These are phyloP conservation scores for Thymus mandschuricus DNA, from an alignment of 257 asterid genomes.

Conservation along the genomic window DNA sequence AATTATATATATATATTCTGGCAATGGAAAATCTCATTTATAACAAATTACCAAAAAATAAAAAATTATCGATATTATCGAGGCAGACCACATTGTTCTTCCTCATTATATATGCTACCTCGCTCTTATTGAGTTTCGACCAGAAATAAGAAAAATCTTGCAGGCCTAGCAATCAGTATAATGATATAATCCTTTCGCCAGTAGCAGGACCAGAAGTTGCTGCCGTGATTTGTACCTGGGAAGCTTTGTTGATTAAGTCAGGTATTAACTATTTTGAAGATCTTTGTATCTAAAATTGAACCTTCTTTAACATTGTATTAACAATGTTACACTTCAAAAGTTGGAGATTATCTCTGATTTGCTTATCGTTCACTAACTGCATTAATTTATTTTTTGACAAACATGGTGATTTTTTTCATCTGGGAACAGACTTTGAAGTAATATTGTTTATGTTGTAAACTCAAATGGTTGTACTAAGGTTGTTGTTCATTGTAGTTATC, in stretches of 20 bases:
- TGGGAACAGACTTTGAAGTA: background rate
- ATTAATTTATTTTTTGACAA: background rate
- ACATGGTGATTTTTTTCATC: background rate
- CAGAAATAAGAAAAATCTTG: background rate
- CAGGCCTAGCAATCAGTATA: constrained; percentile 10
- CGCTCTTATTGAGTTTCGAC: background rate
- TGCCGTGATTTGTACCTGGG: background rate
- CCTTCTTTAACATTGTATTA: background rate
- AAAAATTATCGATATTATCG: background rate
- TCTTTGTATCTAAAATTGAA: background rate
- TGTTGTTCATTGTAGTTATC: background rate
- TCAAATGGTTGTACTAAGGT: background rate
- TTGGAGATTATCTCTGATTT: background rate
- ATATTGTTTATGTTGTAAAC: background rate
- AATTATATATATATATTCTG: background rate
- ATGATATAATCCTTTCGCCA: background rate
- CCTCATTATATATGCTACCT: background rate
- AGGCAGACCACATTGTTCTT: constrained; percentile 1
- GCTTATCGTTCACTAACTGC: background rate
- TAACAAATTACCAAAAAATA: background rate
- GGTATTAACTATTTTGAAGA: background rate
- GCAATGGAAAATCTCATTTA: background rate
- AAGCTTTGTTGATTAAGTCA: background rate
- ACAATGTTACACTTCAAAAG: background rate
- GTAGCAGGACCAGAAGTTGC: background rate